A percentile compares a stretch with the other conserved stretches of the same genome.
phyloP scores from a whole-genome alignment of 1,139 yeast species.

The Lodderomyces oxycetoniae region DNA sequence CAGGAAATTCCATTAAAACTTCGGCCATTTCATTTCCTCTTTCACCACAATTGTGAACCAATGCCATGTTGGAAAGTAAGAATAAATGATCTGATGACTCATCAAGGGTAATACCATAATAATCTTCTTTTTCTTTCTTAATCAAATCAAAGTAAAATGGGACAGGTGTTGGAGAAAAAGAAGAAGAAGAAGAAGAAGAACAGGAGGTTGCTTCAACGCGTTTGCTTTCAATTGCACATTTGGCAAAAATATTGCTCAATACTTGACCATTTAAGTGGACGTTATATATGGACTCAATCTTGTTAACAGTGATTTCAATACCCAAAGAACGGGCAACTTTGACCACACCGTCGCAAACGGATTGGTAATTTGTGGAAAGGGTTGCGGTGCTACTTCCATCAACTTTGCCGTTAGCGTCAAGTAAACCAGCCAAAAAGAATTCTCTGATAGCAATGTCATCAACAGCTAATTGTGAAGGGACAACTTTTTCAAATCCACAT shows the following conservation, averaged over 20 bases:
- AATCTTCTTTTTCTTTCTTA: conserved; percentile 24
- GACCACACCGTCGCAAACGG: conserved; percentile 28
- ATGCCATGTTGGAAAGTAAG: conserved; percentile 30
- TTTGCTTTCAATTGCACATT: conserved; percentile 18
- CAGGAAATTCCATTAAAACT: conserved; percentile 99
- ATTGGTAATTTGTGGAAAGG: conserved; percentile 24
- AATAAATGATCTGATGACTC: conserved; percentile 37
- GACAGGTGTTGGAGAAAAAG: conserved; percentile 15
- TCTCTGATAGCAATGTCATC: conserved; percentile 31
- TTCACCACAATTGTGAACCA: conserved; percentile 63
- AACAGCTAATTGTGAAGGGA: conserved; percentile 16
- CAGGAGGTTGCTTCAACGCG: too few species aligned
- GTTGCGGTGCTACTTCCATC: conserved; percentile 17
- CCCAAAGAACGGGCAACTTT: conserved; percentile 38
- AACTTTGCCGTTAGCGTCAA: conserved; percentile 33
- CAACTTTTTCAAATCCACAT: conserved; percentile 7
- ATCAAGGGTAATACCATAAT: conserved; percentile 37
- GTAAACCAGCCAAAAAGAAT: conserved; percentile 35
- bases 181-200: conserved; percentile 1
- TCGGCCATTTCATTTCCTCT: conserved; percentile 99
- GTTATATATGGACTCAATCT: conserved; percentile 10
- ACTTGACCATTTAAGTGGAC: conserved; percentile 16
- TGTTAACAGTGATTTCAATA: conserved; percentile 19
- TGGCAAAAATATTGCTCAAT: conserved; percentile 18
- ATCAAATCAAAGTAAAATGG: conserved; percentile 21